These are phyloP conservation scores for Pachysandra terminalis DNA, from an alignment of 164 flowering plant genomes.

Conservation along the genomic window DNA sequence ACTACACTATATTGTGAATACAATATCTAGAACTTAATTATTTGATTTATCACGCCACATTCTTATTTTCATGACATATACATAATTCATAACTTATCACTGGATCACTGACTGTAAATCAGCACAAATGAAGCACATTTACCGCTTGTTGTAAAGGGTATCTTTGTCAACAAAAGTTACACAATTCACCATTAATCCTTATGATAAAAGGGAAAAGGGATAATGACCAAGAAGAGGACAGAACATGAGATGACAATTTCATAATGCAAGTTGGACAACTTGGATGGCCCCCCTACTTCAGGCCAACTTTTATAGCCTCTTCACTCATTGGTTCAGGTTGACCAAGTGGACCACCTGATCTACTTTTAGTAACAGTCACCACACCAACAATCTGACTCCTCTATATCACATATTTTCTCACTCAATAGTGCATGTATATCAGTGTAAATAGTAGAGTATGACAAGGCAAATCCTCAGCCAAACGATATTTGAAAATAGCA, in stretches of 20 bases:
- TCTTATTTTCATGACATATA: no score
- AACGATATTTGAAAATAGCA: slow-evolving; percentile 58
- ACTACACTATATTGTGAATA: not conserved
- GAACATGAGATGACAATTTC: not conserved
- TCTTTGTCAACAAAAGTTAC: not conserved
- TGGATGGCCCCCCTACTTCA: slow-evolving; percentile 2
- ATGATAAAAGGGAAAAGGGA: not conserved
- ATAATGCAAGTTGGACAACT: not conserved
- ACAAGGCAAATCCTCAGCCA: not conserved
- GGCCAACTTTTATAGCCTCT: not conserved
- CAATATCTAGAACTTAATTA: no score
- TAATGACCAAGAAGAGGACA: not conserved
- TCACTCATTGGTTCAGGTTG: not conserved
- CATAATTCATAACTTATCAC: not conserved
- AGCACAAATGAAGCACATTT: not conserved
- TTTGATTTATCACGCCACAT: not conserved
- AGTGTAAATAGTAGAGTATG: not conserved
- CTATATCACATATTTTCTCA: not conserved
- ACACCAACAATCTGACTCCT: not conserved
- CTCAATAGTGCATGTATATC: no score
- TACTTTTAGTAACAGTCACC: not conserved
- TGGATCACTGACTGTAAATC: not conserved
- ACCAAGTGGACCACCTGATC: not conserved
- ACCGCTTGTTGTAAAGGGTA: not conserved
- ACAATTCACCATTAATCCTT: not conserved